Percentiles rank a stretch among this genome's conserved stretches.
Evolutionary conservation across 148 eudicot species (phyloP).

Genomic region (Rhododendron ferrugineum): DNA sequence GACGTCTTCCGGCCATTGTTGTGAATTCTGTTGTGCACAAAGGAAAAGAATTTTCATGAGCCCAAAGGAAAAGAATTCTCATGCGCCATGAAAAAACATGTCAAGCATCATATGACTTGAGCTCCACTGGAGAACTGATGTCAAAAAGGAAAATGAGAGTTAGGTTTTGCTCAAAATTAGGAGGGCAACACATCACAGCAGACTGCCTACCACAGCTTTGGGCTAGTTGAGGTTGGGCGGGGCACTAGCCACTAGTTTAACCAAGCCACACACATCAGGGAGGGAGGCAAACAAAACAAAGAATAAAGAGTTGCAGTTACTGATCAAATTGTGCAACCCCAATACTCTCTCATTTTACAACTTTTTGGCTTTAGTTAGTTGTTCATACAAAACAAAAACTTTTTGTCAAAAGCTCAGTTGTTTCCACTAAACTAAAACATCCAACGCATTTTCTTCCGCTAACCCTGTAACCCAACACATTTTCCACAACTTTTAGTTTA

Average conservation of each 20-base stretch:
- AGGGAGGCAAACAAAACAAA: not conserved
- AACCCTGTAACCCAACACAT: too few species aligned
- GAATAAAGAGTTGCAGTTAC: not conserved
- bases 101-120: not conserved
- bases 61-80: not conserved
- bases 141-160: not conserved
- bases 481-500: too few species aligned
- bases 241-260: conserved; percentile 3
- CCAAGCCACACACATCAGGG: not conserved
- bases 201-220: not conserved
- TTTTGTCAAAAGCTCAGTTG: too few species aligned
- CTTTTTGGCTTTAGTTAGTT: too few species aligned
- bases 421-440: too few species aligned
- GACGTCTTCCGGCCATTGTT: conserved; percentile 98
- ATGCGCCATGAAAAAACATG: not conserved
- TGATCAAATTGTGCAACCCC: not conserved
- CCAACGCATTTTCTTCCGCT: too few species aligned
- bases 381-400: too few species aligned
- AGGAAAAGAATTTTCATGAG: not conserved
- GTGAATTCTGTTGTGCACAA: conserved; percentile 58
- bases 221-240: not conserved
- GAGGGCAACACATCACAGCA: not conserved
- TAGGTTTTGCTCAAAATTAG: not conserved
- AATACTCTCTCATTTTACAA: not conserved
- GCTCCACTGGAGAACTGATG: not conserved